Evolutionary conservation across 371 early-diverging fungal species (phyloP).

Genomic region (Mucor lusitanicus): DNA sequence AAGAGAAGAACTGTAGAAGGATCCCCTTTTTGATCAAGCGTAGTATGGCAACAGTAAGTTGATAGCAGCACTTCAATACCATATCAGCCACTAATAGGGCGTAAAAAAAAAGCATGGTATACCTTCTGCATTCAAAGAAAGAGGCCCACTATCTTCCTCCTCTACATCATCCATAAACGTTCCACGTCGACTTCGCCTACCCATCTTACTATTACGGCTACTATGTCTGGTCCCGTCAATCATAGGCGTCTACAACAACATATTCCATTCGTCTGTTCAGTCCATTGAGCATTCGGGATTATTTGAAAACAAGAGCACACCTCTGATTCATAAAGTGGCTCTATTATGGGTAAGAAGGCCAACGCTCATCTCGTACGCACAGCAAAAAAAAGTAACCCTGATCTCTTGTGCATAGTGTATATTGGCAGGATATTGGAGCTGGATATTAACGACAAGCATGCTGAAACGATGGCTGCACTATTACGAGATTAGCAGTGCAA

Average conservation of each 20-base stretch:
- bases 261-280: conserved; percentile 39
- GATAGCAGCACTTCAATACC: no score
- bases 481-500: conserved; percentile 60
- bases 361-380: neutral
- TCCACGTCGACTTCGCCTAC: conserved; percentile 42
- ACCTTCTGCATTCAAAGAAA: conserved; percentile 19
- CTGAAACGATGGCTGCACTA: conserved; percentile 61
- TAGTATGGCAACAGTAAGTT: conserved; percentile 1
- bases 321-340: conserved; percentile 57
- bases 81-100: neutral
- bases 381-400: neutral
- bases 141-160: conserved; percentile 27
- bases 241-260: conserved; percentile 49
- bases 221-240: conserved; percentile 52
- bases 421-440: conserved; percentile 64
- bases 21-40: neutral
- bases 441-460: conserved; percentile 61
- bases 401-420: conserved; percentile 40
- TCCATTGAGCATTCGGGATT: conserved; percentile 46
- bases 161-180: conserved; percentile 41
- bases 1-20: neutral
- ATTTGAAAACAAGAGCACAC: conserved; percentile 58
- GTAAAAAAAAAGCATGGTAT: conserved; percentile 4
- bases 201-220: conserved; percentile 40
- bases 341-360: conserved; percentile 56